Evolutionary conservation across 495 filamentous ascomycete genomes (phyloP).

Genomic region (Penicillium goetzii): DNA sequence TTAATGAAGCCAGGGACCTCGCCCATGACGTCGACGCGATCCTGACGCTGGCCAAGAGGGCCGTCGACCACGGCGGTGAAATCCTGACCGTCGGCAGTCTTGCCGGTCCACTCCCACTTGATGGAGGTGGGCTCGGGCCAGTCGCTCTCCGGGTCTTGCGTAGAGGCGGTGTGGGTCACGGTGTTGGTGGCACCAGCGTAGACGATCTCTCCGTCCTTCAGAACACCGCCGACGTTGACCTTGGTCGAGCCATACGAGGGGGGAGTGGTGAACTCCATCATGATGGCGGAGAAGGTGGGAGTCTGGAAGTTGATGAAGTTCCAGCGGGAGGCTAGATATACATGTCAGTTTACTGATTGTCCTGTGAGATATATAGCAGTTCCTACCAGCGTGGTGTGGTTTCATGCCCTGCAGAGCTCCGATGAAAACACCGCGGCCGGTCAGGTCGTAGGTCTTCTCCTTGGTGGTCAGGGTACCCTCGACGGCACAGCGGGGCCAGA

Average conservation of each 20-base stretch:
- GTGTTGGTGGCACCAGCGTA: conserved; percentile 65
- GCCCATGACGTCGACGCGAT: conserved; percentile 94
- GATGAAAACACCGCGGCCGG: conserved; percentile 74
- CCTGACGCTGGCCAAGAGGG: conserved; percentile 67
- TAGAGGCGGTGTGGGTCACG: conserved; percentile 67
- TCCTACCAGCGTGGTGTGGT: conserved; percentile 85
- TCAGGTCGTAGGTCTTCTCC: conserved; percentile 79
- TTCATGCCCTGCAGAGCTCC: conserved; percentile 97
- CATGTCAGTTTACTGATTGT: not conserved
- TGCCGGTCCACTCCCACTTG: conserved; percentile 79
- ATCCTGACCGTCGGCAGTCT: conserved; percentile 72
- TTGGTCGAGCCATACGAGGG: conserved; percentile 88
- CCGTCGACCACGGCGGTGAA: conserved; percentile 71
- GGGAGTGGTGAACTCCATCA: conserved; percentile 98
- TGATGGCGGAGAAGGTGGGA: conserved; percentile 78
- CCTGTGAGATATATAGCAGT: too few species aligned
- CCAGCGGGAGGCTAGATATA: conserved; percentile 75
- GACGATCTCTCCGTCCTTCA: conserved; percentile 79
- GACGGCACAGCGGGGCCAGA: conserved; percentile 85
- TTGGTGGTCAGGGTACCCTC: conserved; percentile 85
- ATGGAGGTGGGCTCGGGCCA: conserved; percentile 85
- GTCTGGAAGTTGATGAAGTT: conserved; percentile 92
- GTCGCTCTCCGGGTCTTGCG: conserved; percentile 73
- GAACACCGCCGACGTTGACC: conserved; percentile 82
- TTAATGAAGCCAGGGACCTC: conserved; percentile 96